Evolutionary conservation across 192 early-diverging fungal species (phyloP), one percentile per base, ranked within the genome.

Genomic region (Entomortierella lignicola): DNA sequence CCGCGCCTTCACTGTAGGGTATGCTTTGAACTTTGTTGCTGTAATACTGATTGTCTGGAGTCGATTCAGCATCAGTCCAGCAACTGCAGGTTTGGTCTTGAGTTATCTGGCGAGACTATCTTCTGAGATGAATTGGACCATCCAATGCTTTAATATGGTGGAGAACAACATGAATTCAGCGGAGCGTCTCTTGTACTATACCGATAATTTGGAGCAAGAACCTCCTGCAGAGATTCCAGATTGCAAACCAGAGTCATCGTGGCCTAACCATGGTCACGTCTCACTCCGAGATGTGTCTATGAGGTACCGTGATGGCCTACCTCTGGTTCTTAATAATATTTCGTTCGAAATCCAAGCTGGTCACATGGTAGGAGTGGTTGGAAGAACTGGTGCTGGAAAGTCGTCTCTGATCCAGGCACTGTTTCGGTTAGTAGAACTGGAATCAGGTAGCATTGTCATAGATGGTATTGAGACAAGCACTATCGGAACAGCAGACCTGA

Each of bases 341-440:
- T 89, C 88, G 26, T 90, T 97, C 54, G 47, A 57, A 0, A 89
- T 96, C 51, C 72, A 81, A 0, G 77, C 90, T 18, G 80, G 81
- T 15, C 80, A 87, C 66, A 95, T 94, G 69, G 92, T 99, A 70
- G 97, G 95, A 21, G 90, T 99, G 5, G 95, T 97, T 31, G 96
- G 97, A 23, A 69, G 86, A 20, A 94, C 96, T 0, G 95, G 94
- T 21, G 89, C 93, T 17, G 95, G 94, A 20, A 97, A 97, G 63
- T 91, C 91, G 18, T 92, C 92, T 1, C 74, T 97, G 55, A 89
- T 90, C 17, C 84, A 94, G 60, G 89, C 93, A 0, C 84, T 97
- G 39, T 87, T 96, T 63, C 86, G 92, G 1, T 86, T 98, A 47
- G 70, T 92, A 11, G 91, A 93, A 65, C 81, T 90, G 3, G 71